These are phyloP conservation scores for Phytophthora quininea DNA, from an alignment of 352 stramenopile species.

Conservation along the genomic window DNA sequence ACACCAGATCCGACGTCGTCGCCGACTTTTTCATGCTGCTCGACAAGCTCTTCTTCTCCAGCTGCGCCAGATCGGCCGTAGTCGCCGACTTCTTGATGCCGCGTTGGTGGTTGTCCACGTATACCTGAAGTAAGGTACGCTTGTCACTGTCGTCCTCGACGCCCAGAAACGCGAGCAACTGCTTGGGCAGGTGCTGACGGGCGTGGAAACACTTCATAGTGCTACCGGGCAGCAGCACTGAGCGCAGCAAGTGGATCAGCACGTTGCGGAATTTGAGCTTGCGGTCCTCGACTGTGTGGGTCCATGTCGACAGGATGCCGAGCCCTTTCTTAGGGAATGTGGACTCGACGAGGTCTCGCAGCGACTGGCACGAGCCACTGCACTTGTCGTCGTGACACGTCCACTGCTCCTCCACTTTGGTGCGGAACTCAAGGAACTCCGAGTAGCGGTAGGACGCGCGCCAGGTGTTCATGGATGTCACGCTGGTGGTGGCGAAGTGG, in stretches of 20 bases:
- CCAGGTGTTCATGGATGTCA: conserved; percentile 45
- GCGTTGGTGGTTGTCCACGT: conserved; percentile 52
- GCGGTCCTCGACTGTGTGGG: conserved; percentile 34
- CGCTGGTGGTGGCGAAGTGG: conserved; percentile 42
- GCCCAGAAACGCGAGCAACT: conserved; percentile 55
- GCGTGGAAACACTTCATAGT: conserved; percentile 58
- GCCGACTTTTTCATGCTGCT: conserved; percentile 17
- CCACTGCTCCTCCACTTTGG: conserved; percentile 44
- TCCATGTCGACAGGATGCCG: conserved; percentile 32
- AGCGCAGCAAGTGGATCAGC: conserved; percentile 58
- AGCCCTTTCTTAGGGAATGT: conserved; percentile 63
- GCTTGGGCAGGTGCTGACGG: conserved; percentile 39
- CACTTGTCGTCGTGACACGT: conserved; percentile 60
- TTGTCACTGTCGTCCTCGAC: conserved; percentile 46
- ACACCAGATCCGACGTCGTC: conserved; percentile 12
- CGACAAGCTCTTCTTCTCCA: conserved; percentile 26
- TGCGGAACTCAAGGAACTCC: conserved; percentile 56
- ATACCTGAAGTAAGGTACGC: conserved; percentile 61
- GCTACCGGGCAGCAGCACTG: conserved; percentile 46
- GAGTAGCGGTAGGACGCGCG: conserved; percentile 57
- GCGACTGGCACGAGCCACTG: conserved; percentile 57
- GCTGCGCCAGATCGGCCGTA: conserved; percentile 8
- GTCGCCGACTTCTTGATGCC: conserved; percentile 11
- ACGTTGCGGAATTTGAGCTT: conserved; percentile 60
- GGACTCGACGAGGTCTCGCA: conserved; percentile 51